Evolutionary conservation across 2,329 filamentous ascomycete genomes (phyloP), one percentile per base, ranked within the genome.

Genomic region (Aurifilum marmelostoma): DNA sequence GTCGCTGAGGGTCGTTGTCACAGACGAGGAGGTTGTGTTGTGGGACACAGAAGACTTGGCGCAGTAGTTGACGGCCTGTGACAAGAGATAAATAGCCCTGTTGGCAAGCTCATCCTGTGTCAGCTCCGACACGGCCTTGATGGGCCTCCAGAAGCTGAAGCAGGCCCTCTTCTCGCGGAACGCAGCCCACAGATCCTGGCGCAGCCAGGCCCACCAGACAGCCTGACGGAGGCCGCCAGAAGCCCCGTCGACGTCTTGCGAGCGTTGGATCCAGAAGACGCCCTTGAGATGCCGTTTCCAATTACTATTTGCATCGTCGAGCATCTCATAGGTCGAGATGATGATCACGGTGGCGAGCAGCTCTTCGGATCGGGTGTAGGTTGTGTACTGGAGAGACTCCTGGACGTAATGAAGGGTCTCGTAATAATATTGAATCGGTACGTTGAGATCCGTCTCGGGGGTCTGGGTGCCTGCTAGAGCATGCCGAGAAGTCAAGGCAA

Each of bases 171-270:
- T 81, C 73, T 89, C 87, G 0, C 87, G 82, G 71, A 89, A 89
- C 0, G 88, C 88, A 1, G 87, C 88, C 88, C 88, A 90, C 0
- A 88, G 82, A 73, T 91, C 88, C 73, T 91, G 88, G n/a, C 87
- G 80, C 3, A 90, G 78, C 88, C 88, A 91, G 0, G 85, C 83
- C 88, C 88, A 91, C 88, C 88, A 90, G 0, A 87, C 85, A 0
- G 87, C 85, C 71, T 85, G 83, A 56, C 85, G 81, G 0, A 90
- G 78, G 0, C 87, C 86, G 0, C 84, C 83, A 0, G 83, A 85
- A 63, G 87, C 87, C 1, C 87, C 88, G 67, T 90, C 82, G 59
- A 88, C 88, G 62, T 88, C 82, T 65, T 88, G 86, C 0, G 84
- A 87, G n/a, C 87, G 79, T 68, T 89, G 85, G 21, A 90, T 90